Evolutionary conservation across 2,329 filamentous ascomycete genomes (phyloP), one percentile per base, ranked within the genome.

Genomic region (Mycogone perniciosa): DNA sequence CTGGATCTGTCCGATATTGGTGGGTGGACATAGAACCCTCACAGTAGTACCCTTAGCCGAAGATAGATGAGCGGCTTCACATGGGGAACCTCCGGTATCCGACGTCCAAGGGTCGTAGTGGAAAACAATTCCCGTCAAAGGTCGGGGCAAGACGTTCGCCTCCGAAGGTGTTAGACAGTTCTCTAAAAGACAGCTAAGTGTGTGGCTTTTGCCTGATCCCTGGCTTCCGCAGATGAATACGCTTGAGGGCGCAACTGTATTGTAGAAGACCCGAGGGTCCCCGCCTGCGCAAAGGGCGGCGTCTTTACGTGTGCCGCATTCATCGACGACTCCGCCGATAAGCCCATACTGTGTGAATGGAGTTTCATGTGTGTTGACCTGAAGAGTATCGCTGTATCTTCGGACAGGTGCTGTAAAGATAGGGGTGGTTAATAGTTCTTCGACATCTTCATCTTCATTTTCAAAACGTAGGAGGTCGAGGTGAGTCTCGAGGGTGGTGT

Each of bases 181-280:
- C 59, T 86, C 82, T 0, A 80, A 60, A 1, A 80, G 55, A 44
- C 75, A 80, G 1, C 76, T 76, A 1, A 84, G 67, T 0, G 79
- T 82, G 53, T 85, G 81, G 42, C 78, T 82, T 60, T 85, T 85
- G 0, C 82, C 82, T 0, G 77, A 81, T 1, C 82, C 81, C 53
- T 85, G 81, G 20, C 77, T 80, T 1, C 82, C 81, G 49, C 82
- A 85, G 31, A 85, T 79, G 63, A 85, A 85, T 4, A 73, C 69
- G 11, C 80, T 84, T 0, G 76, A 80, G 0, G 82, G 82, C 0
- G 68, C 64, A 0, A 72, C 58, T 2, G 76, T 66, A 46, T 78
- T 77, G 61, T 73, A 71, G 39, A 72, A 75, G 0, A 76, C 46
- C 0, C 73, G 60, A 0, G 60, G 59, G 27, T 64, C 63, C 1